phyloP scores from a whole-genome alignment of 1,284 basidiomycete genomes.

The Malassezia slooffiae region DNA sequence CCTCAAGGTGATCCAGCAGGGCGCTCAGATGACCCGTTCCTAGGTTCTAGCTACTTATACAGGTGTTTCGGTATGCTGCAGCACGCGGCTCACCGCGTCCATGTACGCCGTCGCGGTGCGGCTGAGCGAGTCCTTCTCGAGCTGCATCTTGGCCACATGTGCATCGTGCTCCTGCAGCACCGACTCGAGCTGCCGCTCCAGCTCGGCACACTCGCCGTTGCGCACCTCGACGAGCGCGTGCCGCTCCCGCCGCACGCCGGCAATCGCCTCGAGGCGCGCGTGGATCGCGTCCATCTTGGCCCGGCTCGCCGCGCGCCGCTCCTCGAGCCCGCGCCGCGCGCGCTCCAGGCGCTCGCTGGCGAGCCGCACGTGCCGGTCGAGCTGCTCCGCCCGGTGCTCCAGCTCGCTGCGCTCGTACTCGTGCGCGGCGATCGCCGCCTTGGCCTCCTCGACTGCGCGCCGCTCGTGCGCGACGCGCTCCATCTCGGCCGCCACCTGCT shows the following conservation, averaged over 20 bases:
- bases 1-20: constrained; percentile 35
- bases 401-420: constrained; percentile 23
- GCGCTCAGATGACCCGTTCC: no score
- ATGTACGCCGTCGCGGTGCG: constrained; percentile 9
- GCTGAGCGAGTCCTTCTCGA: constrained; percentile 12
- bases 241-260: constrained; percentile 10
- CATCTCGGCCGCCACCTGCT: constrained; percentile 29
- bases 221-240: constrained; percentile 7
- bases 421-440: constrained; percentile 4
- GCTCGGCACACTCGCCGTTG: constrained; percentile 2
- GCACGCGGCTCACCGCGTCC: constrained; percentile 15
- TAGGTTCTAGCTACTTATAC: no score
- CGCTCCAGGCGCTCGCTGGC: constrained; percentile 8
- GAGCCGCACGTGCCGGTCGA: constrained; percentile 8
- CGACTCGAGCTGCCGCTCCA: constrained; percentile 13
- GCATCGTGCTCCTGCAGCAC: constrained; percentile 11
- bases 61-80: no score
- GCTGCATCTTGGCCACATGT: constrained; percentile 11
- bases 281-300: constrained; percentile 9
- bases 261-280: constrained; percentile 10
- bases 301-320: constrained; percentile 17
- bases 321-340: constrained; percentile 18
- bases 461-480: constrained; percentile 13
- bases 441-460: constrained; percentile 14
- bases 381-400: constrained; percentile 16